Evolutionary conservation across 1,139 yeast species (phyloP).

Genomic region (Trichomonascaceae sp.): DNA sequence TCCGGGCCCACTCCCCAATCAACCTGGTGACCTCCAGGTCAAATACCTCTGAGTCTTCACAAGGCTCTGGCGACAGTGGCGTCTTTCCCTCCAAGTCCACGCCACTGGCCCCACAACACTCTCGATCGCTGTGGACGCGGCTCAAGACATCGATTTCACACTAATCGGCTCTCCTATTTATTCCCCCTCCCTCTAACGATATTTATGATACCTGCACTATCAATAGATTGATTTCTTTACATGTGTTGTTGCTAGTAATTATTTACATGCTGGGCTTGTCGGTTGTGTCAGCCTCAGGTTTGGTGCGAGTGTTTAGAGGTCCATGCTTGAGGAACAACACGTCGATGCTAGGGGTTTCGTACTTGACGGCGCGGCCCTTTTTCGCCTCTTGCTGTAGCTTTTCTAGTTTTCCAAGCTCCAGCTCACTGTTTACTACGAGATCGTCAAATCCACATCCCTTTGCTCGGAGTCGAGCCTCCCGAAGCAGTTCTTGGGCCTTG

Average conservation of each 20-base stretch:
- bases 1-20: not conserved
- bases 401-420: conserved; percentile 42
- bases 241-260: too few relatives aligned
- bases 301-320: too few relatives aligned
- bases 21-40: not conserved
- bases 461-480: conserved; percentile 64
- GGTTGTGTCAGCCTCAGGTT: too few relatives aligned
- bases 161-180: conserved; percentile 6
- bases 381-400: conserved; percentile 10
- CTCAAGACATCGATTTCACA: conserved; percentile 18
- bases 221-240: too few relatives aligned
- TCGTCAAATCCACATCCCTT: conserved; percentile 53
- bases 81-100: too few relatives aligned
- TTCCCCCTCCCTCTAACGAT: too few relatives aligned
- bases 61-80: too few relatives aligned
- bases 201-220: too few relatives aligned
- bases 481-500: conserved; percentile 46
- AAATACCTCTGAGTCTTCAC: too few relatives aligned
- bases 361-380: conserved; percentile 8
- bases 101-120: too few relatives aligned
- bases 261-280: too few relatives aligned
- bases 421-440: conserved; percentile 50
- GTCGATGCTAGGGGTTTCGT: conserved; percentile 14
- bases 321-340: conserved; percentile 12
- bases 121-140: conserved; percentile 15